Evolutionary conservation across 768 basidiomycete genomes (phyloP), one percentile per base, ranked within the genome.

Genomic region (Lactarius pseudohatsudake): DNA sequence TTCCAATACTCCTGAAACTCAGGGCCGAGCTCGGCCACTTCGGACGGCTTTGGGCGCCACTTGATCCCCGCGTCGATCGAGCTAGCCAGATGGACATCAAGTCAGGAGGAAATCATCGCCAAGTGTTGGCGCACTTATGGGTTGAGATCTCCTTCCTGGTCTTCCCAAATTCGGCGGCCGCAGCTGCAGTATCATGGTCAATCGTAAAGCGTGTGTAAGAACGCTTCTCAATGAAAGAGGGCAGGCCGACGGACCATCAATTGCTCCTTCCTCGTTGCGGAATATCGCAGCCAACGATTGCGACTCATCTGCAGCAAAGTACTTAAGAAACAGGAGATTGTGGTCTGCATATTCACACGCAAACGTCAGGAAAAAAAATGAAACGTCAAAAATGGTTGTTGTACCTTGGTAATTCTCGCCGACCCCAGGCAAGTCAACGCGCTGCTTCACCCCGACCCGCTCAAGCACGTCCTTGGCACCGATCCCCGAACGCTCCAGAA

Each of bases 11-110:
- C 57, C 32, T 77, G 72, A 70, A 88, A 88, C 6, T 72, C 78
- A 9, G 82, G 78, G 0, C 80, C 79, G 41, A 88, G 74, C n/a
- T 77, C 77, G 57, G 80, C 76, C 28, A 86, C 76, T 50, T 88
- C 87, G 6, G 78, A 76, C 4, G 70, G 69, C 18, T 74, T 80
- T 3, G 87, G 87, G 30, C 88, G 79, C 16, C 86, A 70, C 70
- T 86, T 87, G 67, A 85, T 79, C 4, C 84, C 86, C 34, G 81
- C 80, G 68, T 88, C 84, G 36, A 83, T 69, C 15, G 58, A 61
- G 36, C 65, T 61, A 34, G 3, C 26, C 8, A n/a, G 4, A 43
- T 30, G 26, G 28, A 32, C n/a, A 65, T 18, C 3, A 43, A 28
- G 6, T 13, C 7, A 32, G 28, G 1, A 38, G 20, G 13, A 22